phyloP scores from a whole-genome alignment of 768 basidiomycete species.

The Boletales sp. region DNA sequence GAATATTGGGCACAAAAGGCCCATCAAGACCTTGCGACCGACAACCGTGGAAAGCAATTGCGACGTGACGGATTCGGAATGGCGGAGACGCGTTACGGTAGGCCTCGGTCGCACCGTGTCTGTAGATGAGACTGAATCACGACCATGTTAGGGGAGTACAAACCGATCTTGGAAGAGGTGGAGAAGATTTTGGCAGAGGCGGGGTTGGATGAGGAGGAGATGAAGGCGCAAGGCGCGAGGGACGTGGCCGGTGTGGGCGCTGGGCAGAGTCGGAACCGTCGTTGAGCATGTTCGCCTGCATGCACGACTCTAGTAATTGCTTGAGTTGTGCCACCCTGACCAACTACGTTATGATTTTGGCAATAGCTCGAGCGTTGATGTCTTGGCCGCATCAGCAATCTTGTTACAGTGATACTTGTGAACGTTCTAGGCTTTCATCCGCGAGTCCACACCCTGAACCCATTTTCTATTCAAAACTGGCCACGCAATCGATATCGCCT shows the following conservation, averaged over 20 bases:
- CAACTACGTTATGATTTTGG: too few relatives aligned
- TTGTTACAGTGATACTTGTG: too few relatives aligned
- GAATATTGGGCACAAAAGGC: slow-evolving; percentile 82
- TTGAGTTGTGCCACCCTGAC: too few relatives aligned
- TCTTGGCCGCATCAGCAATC: too few relatives aligned
- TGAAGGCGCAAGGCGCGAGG: slow-evolving; percentile 55
- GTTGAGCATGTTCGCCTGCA: too few relatives aligned
- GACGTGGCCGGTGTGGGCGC: slow-evolving; percentile 30
- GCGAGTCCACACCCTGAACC: slow-evolving; percentile 22
- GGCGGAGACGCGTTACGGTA: slow-evolving; percentile 72
- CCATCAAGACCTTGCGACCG: slow-evolving; percentile 44
- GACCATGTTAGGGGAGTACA: slow-evolving; percentile 75
- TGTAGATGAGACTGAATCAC: too few relatives aligned
- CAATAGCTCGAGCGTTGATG: too few relatives aligned
- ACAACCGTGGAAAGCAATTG: slow-evolving; percentile 73
- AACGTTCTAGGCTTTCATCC: too few relatives aligned
- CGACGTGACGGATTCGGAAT: slow-evolving; percentile 74
- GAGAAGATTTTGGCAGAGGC: slow-evolving; percentile 82
- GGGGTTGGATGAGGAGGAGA: slow-evolving; percentile 81
- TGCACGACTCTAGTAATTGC: too few relatives aligned
- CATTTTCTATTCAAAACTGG: slow-evolving; percentile 6
- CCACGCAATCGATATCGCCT: slow-evolving; percentile 6
- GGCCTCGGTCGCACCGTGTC: slow-evolving; percentile 1
- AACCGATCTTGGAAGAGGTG: slow-evolving; percentile 77
- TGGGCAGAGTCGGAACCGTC: slow-evolving; percentile 53